Evolutionary conservation across 495 filamentous ascomycete species (phyloP).

Genomic region (Cudoniella acicularis): DNA sequence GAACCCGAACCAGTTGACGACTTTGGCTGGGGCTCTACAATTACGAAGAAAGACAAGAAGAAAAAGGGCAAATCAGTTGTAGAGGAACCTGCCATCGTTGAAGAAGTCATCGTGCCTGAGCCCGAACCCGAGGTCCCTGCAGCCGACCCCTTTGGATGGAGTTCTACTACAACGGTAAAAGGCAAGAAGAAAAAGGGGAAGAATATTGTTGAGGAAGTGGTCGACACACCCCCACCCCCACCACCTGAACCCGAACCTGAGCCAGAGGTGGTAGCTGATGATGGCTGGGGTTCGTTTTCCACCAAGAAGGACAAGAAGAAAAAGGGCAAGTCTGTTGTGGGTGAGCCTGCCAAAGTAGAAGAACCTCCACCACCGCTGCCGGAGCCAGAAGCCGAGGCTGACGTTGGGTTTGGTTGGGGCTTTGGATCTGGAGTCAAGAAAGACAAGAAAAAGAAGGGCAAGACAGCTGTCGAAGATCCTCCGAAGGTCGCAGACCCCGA

Average conservation of each 20-base stretch:
- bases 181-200: slow-evolving; percentile 28
- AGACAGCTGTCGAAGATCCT: slow-evolving; percentile 14
- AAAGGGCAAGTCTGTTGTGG: slow-evolving; percentile 26
- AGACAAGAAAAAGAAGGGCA: slow-evolving; percentile 13
- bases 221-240: slow-evolving; percentile 2
- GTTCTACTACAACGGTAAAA: slow-evolving; percentile 20
- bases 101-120: slow-evolving; percentile 2
- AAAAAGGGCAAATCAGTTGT: slow-evolving; percentile 33
- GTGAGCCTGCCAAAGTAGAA: slow-evolving; percentile 9
- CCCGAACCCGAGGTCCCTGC: slow-evolving; percentile 5
- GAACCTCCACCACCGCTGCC: background rate
- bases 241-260: slow-evolving; percentile 19
- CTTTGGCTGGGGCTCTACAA: slow-evolving; percentile 25
- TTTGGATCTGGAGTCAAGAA: slow-evolving; percentile 12
- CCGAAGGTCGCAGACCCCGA: slow-evolving; percentile 13
- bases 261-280: slow-evolving; percentile 14
- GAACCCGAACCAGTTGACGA: slow-evolving; percentile 34
- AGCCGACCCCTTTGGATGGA: slow-evolving; percentile 16
- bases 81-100: slow-evolving; percentile 10
- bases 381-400: slow-evolving; percentile 7
- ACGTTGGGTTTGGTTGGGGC: slow-evolving; percentile 18
- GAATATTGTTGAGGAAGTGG: slow-evolving; percentile 14
- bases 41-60: slow-evolving; percentile 37
- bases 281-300: slow-evolving; percentile 27
- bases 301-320: slow-evolving; percentile 39